Base-by-base conservation (phyloP, 768 basidiomycete species). In the Xerocomus brunneocitrinus region DNA sequence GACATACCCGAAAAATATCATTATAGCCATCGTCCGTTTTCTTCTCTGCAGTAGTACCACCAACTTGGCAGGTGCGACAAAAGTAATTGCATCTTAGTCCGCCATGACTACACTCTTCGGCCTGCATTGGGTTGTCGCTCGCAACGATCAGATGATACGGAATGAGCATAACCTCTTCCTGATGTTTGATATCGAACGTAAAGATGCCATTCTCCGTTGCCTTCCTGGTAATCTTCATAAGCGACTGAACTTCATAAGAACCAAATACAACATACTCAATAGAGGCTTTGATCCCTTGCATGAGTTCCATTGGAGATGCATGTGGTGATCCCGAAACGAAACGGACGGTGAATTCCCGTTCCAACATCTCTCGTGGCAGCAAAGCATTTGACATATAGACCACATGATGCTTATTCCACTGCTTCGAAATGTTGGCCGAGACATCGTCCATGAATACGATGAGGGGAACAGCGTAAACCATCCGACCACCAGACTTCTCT, bases 51-150 rank as follows among this genome's bases (percentile, higher is more conserved):
- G 55, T 32, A 0, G 58, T 66, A 2, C 73, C 66, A 1, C 72
- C 66, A 5, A 63, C 66, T n/a, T 68, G 56, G 43, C 72, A 75
- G 7, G 56, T 65, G 3, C 57, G 58, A 34, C 72, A 74, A 30
- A 71, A 62, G 39, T 60, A 60, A n/a, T 73, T 74, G 16, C 65
- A 62, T 7, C 47, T 60, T 1, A 71, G 30, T 0, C 73, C 69
- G n/a, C 55, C 61, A 16, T 73, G 71, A 19, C 65, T 68, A 42
- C 66, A 72, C 10, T 65, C 61, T 35, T 74, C 68, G 0, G 70
- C 63, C 24, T 73, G 73, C 73, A 73, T 72, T 0, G 67, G 73
- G 30, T 74, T 74, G 52, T 74, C 66, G 5, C 65, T 59, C 0
- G 58, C 42, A 3, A 65, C 25, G 13, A 71, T 56, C 0, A 70